Evolutionary conservation across 2,329 filamentous ascomycete species (phyloP), one percentile per base, ranked within the genome.

Genomic region (Verticillium nonalfalfae): DNA sequence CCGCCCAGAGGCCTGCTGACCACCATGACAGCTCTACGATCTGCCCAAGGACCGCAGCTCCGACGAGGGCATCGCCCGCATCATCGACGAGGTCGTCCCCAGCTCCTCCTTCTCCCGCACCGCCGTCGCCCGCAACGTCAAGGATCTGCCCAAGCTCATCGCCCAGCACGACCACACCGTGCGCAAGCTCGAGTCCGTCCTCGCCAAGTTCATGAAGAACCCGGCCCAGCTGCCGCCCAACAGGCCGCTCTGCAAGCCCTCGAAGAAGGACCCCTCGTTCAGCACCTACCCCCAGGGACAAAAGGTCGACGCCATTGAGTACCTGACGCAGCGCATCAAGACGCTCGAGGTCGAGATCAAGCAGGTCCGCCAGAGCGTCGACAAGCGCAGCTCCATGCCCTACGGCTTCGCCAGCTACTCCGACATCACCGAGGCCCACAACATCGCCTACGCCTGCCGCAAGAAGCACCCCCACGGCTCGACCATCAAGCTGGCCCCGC

Each of bases 321-420:
- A 97, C 70, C 81, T 96, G 60, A 96, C 93, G 0, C 85, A 89
- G 59, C 88, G 93, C 18, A 97, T 99, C 70, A 87, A 87, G 67
- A 83, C 88, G 57, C 81, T 99, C 39, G 94, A 98, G 72, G 74
- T 86, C 11, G 86, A 96, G 71, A 93, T 99, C 75, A 91, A 90
- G 70, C 87, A 95, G 65, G 90, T 93, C 1, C 87, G 95, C 13
- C 83, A 86, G 45, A 87, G 87, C 1, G 87, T 99, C 7, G 94
- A 98, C 75, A 92, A 89, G 73, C 87, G 93, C 58, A 91, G 94
- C 71, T 89, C 93, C 15, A 90, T 96, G 83, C 83, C 91, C 0
- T 99, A 93, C 71, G 95, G 95, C 0, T 99, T 99, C 72, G 93
- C 94, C 9, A 97, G 92, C 68, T 99, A 95, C 76, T 87, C 94